Conservation (phyloP, 106 monocot species). For the Alisma plantagoaquatica region DNA sequence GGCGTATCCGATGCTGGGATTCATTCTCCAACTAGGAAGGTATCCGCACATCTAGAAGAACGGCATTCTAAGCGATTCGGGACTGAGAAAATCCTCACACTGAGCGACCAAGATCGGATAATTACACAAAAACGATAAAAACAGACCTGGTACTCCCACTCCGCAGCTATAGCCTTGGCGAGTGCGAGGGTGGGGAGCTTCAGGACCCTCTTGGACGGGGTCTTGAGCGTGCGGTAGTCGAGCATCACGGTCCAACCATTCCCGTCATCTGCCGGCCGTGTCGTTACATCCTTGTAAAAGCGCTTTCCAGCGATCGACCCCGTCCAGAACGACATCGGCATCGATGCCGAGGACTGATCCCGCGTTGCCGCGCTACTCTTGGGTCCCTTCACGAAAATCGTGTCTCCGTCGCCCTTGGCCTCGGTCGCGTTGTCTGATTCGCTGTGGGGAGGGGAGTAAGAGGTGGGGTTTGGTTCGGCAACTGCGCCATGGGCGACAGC, state of each 20-base stretch:
- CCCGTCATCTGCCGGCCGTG: constrained; percentile 70
- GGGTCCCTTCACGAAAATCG: constrained; percentile 52
- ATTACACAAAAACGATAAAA: neutral
- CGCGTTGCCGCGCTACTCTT: constrained; percentile 20
- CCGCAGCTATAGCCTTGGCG: constrained; percentile 85
- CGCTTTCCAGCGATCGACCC: constrained; percentile 92
- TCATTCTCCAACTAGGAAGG: no score
- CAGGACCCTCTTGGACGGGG: constrained; percentile 69
- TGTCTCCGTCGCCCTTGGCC: constrained; percentile 17
- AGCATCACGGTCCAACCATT: constrained; percentile 99
- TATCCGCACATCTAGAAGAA: no score
- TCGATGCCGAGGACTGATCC: constrained; percentile 59
- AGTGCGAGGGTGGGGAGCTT: constrained; percentile 74
- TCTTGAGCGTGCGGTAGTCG: constrained; percentile 87
- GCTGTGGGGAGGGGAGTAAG: neutral
- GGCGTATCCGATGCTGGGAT: no score
- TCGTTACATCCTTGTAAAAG: constrained; percentile 81
- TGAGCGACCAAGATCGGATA: no score
- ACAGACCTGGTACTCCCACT: constrained; percentile 97
- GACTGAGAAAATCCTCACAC: no score
- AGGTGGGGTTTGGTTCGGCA: neutral
- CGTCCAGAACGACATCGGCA: constrained; percentile 88
- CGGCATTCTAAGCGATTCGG: no score
- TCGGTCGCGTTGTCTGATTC: neutral
- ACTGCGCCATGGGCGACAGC: neutral